Evolutionary conservation across 2,329 filamentous ascomycete species (phyloP).

Genomic region (Trichoderma harzianum): DNA sequence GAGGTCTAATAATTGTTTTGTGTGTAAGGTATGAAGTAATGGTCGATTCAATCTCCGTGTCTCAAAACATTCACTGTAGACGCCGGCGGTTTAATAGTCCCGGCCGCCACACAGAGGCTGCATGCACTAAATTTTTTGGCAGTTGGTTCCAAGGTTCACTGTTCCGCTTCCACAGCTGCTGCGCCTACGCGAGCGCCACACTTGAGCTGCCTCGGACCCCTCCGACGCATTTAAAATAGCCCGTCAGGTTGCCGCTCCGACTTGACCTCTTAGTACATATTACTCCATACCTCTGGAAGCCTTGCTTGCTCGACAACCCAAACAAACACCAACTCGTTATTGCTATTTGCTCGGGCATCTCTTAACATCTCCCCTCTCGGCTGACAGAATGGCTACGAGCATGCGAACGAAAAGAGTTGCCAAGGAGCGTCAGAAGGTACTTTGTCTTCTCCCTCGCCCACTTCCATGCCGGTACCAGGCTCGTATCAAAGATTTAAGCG

Average conservation of each 20-base stretch:
- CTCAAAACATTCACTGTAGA: background rate
- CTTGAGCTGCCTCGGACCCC: background rate
- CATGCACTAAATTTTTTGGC: background rate
- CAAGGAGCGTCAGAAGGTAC: constrained; percentile 32
- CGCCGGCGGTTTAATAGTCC: background rate
- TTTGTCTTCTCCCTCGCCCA: background rate
- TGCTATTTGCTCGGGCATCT: background rate
- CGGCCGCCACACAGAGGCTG: background rate
- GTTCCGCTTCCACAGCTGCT: background rate
- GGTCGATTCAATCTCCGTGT: background rate
- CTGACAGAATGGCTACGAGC: constrained; percentile 25
- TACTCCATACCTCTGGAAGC: background rate
- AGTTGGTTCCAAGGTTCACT: too few species aligned
- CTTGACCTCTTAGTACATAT: background rate
- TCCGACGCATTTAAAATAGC: background rate
- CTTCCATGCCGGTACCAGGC: background rate
- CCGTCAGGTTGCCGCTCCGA: background rate
- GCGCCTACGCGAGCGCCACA: constrained; percentile 13
- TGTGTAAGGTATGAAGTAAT: background rate
- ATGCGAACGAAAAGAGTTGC: constrained; percentile 29
- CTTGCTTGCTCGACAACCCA: background rate
- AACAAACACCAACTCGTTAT: background rate
- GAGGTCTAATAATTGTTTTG: background rate
- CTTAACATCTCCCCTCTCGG: background rate
- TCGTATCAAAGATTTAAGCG: background rate